Evolutionary conservation across 495 filamentous ascomycete species (phyloP).

Genomic region (Tuber borchii): DNA sequence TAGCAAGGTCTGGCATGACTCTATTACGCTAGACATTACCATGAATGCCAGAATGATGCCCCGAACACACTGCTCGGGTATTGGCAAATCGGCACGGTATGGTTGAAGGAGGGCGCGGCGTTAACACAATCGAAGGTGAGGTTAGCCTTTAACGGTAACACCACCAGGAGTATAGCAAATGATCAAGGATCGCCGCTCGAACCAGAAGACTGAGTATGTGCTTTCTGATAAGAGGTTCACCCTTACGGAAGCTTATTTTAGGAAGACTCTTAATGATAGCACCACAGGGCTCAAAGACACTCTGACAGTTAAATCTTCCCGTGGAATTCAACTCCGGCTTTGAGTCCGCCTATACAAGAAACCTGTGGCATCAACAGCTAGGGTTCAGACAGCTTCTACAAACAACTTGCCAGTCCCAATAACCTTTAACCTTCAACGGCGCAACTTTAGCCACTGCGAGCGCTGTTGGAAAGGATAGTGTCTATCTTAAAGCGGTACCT

Average conservation of each 20-base stretch:
- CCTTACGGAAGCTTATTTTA: conserved; percentile 49
- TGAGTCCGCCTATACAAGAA: conserved; percentile 51
- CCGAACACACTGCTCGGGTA: conserved; percentile 50
- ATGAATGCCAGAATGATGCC: conserved; percentile 46
- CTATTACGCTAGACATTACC: conserved; percentile 47
- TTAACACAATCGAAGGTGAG: conserved; percentile 32
- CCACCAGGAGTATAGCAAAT: conserved; percentile 46
- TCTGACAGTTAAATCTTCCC: conserved; percentile 51
- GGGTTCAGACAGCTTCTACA: conserved; percentile 39
- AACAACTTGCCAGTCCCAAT: conserved; percentile 49
- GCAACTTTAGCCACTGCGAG: conserved; percentile 45
- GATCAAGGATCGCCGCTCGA: conserved; percentile 42
- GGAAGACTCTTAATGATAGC: conserved; percentile 44
- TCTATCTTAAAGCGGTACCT: conserved; percentile 47
- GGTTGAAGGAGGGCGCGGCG: conserved; percentile 51
- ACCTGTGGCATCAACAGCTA: conserved; percentile 45
- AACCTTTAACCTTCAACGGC: conserved; percentile 46
- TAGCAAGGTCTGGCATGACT: conserved; percentile 50
- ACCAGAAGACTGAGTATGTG: conserved; percentile 47
- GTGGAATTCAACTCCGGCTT: conserved; percentile 47
- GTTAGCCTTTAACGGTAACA: conserved; percentile 54
- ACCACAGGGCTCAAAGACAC: conserved; percentile 48
- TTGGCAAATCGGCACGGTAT: conserved; percentile 44
- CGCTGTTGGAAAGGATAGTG: conserved; percentile 49
- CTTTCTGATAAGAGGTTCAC: conserved; percentile 47